Base-by-base conservation (phyloP, 1,139 yeast genomes). In the Pichia sp. region DNA sequence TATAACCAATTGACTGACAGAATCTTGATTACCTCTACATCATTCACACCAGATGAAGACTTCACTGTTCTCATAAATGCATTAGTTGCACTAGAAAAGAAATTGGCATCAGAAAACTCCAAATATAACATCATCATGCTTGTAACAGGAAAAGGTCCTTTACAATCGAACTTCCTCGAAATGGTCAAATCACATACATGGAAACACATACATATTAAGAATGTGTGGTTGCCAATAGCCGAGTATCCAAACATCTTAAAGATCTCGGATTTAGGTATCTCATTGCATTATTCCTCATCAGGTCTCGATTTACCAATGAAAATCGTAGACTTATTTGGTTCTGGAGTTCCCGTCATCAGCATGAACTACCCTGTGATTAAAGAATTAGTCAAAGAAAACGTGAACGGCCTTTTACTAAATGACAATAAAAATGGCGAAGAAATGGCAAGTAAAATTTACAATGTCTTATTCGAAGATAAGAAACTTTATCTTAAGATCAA, bases 271-370 rank as follows among this genome's bases (percentile, higher is more conserved):
- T 61, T 91, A 31, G 98, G 97, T 4, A 76, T 94, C 1, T 93
- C 98, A 0, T 70, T 94, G 50, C 99, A 94, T 65, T 79, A 85
- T 4, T 90, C 98, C 0, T 86, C 96, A 34, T 85, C 96, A 46
- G 99, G 99, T 0, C 74, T 88, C 51, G 99, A 94, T 61, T 72
- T 94, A 50, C 99, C 99, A 0, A 94, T 94, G 99, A 94, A 94
- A 65, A 87, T 93, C 36, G 85, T 93, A 9, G 99, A 93, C 61
- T 83, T 93, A 77, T 91, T 91, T 71, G 99, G 99, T 0, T 88
- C 95, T 54, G 99, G 99, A 0, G 71, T 93, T 8, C 99, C 99
- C 1, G 98, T 90, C 0, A 72, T 91, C 3, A 81, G 96, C 0
- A 70, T 91, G 47, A 70, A 74, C 35, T 93, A 87, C 63, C 82